phyloP scores from a whole-genome alignment of 257 asterid species.

The Perilla frutescens region DNA sequence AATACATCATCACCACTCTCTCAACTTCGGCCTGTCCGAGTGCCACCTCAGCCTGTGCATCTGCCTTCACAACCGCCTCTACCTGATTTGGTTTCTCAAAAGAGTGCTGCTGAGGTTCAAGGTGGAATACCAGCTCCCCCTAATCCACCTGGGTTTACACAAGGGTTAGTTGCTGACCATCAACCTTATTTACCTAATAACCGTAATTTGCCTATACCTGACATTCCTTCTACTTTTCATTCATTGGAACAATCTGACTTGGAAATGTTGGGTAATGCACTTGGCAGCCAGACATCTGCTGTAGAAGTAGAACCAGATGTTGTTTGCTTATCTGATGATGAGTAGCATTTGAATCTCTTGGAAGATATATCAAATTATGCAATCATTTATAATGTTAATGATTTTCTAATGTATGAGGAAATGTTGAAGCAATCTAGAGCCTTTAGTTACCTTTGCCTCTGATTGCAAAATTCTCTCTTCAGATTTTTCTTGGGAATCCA shows the following conservation, averaged over 20 bases:
- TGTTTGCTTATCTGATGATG: constrained; percentile 77
- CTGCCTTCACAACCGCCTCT: constrained; percentile 16
- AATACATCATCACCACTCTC: constrained; percentile 28
- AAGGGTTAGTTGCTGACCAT: constrained; percentile 30
- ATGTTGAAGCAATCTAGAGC: neutral
- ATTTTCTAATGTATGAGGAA: neutral
- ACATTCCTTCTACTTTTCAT: constrained; percentile 35
- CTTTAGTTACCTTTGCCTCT: neutral
- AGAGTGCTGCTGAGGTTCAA: constrained; percentile 24
- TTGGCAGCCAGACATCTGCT: constrained; percentile 40
- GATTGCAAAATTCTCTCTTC: neutral
- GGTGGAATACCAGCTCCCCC: constrained; percentile 26
- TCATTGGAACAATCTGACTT: constrained; percentile 47
- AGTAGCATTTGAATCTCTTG: constrained; percentile 34
- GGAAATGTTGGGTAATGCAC: constrained; percentile 41
- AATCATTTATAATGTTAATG: neutral
- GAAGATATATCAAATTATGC: neutral
- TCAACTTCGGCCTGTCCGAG: constrained; percentile 33
- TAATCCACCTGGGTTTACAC: constrained; percentile 31
- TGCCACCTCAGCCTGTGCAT: constrained; percentile 33
- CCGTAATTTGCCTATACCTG: constrained; percentile 27
- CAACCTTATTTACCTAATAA: constrained; percentile 22
- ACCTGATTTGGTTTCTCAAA: constrained; percentile 17
- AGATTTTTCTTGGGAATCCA: no score
- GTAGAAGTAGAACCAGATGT: constrained; percentile 40